These are phyloP conservation scores for Starmerella davenportii DNA, from an alignment of 805 yeast genomes.

Conservation along the genomic window DNA sequence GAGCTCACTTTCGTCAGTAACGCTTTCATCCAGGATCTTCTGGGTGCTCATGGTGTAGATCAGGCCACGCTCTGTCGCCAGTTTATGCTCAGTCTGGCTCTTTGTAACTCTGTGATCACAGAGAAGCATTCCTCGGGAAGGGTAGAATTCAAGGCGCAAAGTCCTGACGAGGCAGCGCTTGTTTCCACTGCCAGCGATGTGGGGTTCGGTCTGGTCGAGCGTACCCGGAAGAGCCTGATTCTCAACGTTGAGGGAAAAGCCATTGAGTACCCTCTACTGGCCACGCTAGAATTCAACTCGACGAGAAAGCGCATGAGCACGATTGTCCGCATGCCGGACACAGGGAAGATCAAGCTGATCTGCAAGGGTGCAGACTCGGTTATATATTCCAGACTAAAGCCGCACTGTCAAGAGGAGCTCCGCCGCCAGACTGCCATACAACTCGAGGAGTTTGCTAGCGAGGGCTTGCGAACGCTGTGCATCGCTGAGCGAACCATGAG, in stretches of 20 bases:
- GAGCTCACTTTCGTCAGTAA: conserved; percentile 51
- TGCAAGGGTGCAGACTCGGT: conserved; percentile 69
- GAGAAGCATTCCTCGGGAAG: conserved; percentile 27
- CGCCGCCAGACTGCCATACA: conserved; percentile 49
- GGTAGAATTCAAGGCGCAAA: conserved; percentile 56
- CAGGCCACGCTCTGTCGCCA: conserved; percentile 37
- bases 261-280: conserved; percentile 35
- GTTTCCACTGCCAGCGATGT: conserved; percentile 63
- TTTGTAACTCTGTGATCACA: conserved; percentile 65
- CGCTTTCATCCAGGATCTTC: conserved; percentile 39
- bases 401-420: conserved; percentile 28
- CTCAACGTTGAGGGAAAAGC: conserved; percentile 32
- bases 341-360: conserved; percentile 29
- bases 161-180: conserved; percentile 72
- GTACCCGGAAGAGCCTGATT: conserved; percentile 35
- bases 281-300: conserved; percentile 51
- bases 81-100: conserved; percentile 53
- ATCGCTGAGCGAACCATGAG: conserved; percentile 44
- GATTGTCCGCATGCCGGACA: conserved; percentile 29
- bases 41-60: conserved; percentile 24
- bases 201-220: conserved; percentile 46
- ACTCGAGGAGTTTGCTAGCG: conserved; percentile 56
- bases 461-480: conserved; percentile 66
- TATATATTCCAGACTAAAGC: conserved; percentile 36
- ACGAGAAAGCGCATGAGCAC: conserved; percentile 68